Evolutionary conservation across 129 eudicot species (phyloP).

Genomic region (Kitagawia praeruptora): DNA sequence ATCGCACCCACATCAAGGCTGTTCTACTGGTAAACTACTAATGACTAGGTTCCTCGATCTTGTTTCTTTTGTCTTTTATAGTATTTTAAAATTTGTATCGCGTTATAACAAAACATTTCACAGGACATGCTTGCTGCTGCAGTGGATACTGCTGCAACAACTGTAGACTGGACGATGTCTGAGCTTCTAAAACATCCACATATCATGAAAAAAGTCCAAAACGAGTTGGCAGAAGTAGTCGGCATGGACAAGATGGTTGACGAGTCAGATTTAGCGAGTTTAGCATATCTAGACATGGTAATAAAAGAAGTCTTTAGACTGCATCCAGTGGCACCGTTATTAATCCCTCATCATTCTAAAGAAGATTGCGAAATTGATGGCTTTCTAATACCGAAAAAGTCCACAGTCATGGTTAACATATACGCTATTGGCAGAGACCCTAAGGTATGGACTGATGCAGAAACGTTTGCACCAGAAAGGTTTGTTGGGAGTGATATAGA

Average conservation of each 20-base stretch:
- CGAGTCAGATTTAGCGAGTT: constrained; percentile 30
- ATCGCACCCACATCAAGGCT: constrained; percentile 38
- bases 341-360: constrained; percentile 25
- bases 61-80: not conserved
- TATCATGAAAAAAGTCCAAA: constrained; percentile 22
- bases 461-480: constrained; percentile 34
- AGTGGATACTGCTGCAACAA: constrained; percentile 26
- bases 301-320: constrained; percentile 40
- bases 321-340: constrained; percentile 36
- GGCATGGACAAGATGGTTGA: constrained; percentile 30
- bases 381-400: constrained; percentile 26
- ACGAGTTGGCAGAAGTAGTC: constrained; percentile 30
- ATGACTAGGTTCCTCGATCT: not conserved
- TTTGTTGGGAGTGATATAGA: constrained; percentile 25
- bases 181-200: constrained; percentile 27
- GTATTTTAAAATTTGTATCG: not conserved
- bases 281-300: constrained; percentile 31
- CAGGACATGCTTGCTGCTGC: constrained; percentile 5
- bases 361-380: constrained; percentile 24
- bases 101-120: not conserved
- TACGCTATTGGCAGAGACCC: constrained; percentile 36
- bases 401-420: constrained; percentile 28
- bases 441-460: constrained; percentile 30
- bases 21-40: constrained; percentile 25
- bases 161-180: constrained; percentile 30